Conservation (phyloP, 2,329 filamentous ascomycete genomes). For the Epichloe sibirici region DNA sequence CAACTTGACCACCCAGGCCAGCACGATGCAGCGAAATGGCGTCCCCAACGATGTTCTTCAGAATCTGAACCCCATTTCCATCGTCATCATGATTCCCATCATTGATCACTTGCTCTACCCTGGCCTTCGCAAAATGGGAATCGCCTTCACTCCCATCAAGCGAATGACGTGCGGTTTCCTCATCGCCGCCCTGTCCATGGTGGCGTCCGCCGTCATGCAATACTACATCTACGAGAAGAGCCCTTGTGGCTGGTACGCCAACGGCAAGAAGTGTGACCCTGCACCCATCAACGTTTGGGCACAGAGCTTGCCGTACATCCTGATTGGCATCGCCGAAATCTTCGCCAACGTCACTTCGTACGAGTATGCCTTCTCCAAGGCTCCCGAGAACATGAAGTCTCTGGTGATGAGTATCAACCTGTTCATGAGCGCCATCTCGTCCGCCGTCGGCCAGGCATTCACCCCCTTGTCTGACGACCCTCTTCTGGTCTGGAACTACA, state of each 20-base stretch:
- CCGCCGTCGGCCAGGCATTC: slow-evolving; percentile 59
- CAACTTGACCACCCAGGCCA: slow-evolving; percentile 51
- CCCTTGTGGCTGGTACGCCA: slow-evolving; percentile 45
- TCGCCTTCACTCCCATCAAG: slow-evolving; percentile 64
- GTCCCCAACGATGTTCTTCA: slow-evolving; percentile 68
- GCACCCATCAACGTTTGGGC: slow-evolving; percentile 55
- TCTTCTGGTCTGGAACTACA: slow-evolving; percentile 62
- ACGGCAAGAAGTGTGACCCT: slow-evolving; percentile 31
- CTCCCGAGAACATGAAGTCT: slow-evolving; percentile 68
- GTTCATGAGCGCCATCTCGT: slow-evolving; percentile 57
- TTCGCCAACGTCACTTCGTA: slow-evolving; percentile 47
- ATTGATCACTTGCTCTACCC: slow-evolving; percentile 61
- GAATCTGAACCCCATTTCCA: slow-evolving; percentile 63
- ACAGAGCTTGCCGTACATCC: slow-evolving; percentile 38
- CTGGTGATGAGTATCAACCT: slow-evolving; percentile 60
- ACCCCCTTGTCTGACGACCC: slow-evolving; percentile 51
- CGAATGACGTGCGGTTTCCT: slow-evolving; percentile 61
- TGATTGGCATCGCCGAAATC: slow-evolving; percentile 40
- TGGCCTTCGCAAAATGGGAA: slow-evolving; percentile 45
- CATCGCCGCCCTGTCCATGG: slow-evolving; percentile 49
- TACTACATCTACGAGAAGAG: slow-evolving; percentile 52
- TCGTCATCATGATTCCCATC: slow-evolving; percentile 64
- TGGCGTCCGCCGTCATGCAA: slow-evolving; percentile 44
- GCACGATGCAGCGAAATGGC: slow-evolving; percentile 53
- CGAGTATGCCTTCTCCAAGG: slow-evolving; percentile 68